A percentile compares a stretch with the other conserved stretches of the same genome.
These are phyloP conservation scores for Telopea speciosissima DNA, from an alignment of 177 flowering plant species.

Conservation along the genomic window DNA sequence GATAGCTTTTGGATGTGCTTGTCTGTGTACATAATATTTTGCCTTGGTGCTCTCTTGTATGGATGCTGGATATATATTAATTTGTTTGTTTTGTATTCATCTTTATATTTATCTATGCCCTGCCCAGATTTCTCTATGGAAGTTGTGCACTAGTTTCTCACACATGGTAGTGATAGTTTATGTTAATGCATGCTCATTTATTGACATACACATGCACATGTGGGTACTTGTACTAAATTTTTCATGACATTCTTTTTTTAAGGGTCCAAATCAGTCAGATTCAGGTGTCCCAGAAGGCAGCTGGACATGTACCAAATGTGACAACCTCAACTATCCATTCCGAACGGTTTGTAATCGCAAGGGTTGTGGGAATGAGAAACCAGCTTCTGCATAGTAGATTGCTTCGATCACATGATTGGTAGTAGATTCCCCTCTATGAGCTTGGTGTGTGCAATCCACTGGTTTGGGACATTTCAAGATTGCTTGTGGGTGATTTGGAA, in stretches of 20 bases:
- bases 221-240: not conserved
- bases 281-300: constrained; percentile 37
- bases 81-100: no score
- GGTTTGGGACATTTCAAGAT: not conserved
- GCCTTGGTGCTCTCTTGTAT: no score
- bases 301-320: constrained; percentile 45
- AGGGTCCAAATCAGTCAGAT: constrained; percentile 27
- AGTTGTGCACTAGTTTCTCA: no score
- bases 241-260: constrained; percentile 2
- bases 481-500: not conserved
- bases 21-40: no score
- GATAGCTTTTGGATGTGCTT: no score
- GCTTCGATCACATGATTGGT: not conserved
- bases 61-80: no score
- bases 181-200: not conserved
- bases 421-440: not conserved
- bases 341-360: constrained; percentile 42
- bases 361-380: constrained; percentile 37
- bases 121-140: no score
- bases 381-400: constrained; percentile 17
- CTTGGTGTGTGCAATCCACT: not conserved
- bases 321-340: constrained; percentile 42
- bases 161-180: not conserved
- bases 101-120: no score
- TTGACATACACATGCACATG: not conserved